Conservation (phyloP, 2,329 filamentous ascomycete species). For the Paecilomyces fulvus region DNA sequence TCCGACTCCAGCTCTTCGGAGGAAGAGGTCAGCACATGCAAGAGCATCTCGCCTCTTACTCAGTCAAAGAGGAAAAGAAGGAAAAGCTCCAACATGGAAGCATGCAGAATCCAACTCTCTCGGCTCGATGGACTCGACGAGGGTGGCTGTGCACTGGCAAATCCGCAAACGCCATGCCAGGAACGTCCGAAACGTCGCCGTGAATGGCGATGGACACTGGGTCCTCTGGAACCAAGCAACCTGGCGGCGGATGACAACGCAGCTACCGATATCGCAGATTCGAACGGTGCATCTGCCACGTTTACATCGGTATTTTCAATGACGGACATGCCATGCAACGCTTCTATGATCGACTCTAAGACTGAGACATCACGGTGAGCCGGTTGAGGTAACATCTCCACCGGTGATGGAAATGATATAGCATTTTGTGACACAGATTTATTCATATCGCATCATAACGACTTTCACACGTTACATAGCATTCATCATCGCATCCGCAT, state of each 20-base stretch:
- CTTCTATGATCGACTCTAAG: background rate
- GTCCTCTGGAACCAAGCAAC: slow-evolving; percentile 27
- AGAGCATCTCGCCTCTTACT: slow-evolving; percentile 5
- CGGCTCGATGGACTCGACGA: slow-evolving; percentile 36
- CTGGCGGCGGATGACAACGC: background rate
- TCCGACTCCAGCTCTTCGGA: slow-evolving; percentile 19
- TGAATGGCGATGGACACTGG: slow-evolving; percentile 52
- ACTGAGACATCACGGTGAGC: background rate
- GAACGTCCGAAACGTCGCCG: slow-evolving; percentile 45
- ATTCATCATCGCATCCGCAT: background rate
- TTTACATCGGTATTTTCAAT: background rate
- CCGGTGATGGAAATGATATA: background rate
- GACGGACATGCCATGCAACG: background rate
- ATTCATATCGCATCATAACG: background rate
- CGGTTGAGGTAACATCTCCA: background rate
- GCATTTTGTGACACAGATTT: background rate
- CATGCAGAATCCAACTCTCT: slow-evolving; percentile 29
- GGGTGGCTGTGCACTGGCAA: slow-evolving; percentile 36
- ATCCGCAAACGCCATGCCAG: slow-evolving; percentile 46
- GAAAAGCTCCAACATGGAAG: slow-evolving; percentile 21
- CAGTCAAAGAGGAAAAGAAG: slow-evolving; percentile 29
- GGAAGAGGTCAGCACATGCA: slow-evolving; percentile 17
- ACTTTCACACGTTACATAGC: background rate
- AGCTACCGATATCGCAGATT: background rate
- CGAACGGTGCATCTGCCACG: background rate